phyloP scores from a whole-genome alignment of 2,329 filamentous ascomycete species.

The Colletotrichum shisoi region DNA sequence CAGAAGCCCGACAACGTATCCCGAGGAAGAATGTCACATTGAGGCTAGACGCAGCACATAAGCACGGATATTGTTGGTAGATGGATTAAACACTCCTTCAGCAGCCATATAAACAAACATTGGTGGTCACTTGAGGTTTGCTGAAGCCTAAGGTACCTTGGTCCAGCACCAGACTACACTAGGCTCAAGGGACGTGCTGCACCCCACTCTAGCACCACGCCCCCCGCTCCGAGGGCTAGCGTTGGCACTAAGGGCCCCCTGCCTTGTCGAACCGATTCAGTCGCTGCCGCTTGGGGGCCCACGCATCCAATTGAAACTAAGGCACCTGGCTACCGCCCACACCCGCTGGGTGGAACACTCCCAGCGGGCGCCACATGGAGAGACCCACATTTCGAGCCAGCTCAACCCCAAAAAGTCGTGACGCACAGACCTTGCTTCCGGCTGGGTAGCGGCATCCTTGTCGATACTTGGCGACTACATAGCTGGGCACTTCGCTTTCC shows the following conservation, averaged over 20 bases:
- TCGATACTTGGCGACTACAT: constrained; percentile 24
- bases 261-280: constrained; percentile 28
- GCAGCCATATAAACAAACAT: neutral
- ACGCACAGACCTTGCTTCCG: constrained; percentile 31
- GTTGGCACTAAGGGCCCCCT: constrained; percentile 11
- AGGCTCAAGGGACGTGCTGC: constrained; percentile 7
- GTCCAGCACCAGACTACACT: neutral
- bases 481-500: neutral
- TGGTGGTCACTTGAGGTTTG: neutral
- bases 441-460: constrained; percentile 12
- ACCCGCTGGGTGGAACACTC: constrained; percentile 21
- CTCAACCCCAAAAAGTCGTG: constrained; percentile 8
- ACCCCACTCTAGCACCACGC: constrained; percentile 15
- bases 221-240: constrained; percentile 24
- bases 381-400: constrained; percentile 22
- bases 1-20: neutral
- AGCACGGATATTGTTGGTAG: neutral
- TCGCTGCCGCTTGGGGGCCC: constrained; percentile 20
- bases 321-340: constrained; percentile 30
- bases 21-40: too few relatives aligned
- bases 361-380: constrained; percentile 36
- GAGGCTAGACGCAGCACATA: neutral
- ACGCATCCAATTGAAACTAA: constrained; percentile 11
- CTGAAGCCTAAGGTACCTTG: neutral
- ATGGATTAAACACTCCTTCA: neutral